Conservation (phyloP, 345 rosid species). For the Euphorbia lathyris region DNA sequence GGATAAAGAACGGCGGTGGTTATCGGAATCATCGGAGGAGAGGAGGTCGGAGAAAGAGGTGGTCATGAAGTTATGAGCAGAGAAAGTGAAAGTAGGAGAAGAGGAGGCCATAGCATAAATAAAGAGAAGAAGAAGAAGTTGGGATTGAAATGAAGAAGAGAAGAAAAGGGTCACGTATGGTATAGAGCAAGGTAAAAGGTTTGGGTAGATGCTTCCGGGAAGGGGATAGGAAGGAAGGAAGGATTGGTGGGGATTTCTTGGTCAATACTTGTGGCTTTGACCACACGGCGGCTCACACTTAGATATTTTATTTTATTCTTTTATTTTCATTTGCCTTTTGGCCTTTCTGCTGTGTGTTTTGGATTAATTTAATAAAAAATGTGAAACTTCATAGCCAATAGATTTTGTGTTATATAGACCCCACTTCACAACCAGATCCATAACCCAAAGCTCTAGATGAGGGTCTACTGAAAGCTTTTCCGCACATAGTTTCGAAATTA, state of each 20-base stretch:
- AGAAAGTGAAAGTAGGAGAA: slow-evolving; percentile 36
- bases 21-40: slow-evolving; percentile 25
- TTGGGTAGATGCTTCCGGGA: background rate
- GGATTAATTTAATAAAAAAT: too few relatives aligned
- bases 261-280: slow-evolving; percentile 16
- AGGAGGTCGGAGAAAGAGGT: slow-evolving; percentile 60
- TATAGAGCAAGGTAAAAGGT: slow-evolving; percentile 1
- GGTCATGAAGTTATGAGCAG: slow-evolving; percentile 34
- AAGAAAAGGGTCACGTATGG: background rate
- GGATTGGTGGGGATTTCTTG: background rate
- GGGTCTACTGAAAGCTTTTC: too few relatives aligned
- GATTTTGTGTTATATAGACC: too few relatives aligned
- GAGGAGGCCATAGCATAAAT: slow-evolving; percentile 39
- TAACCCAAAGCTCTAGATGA: too few relatives aligned
- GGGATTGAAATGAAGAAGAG: background rate
- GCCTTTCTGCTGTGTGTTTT: background rate
- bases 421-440: too few relatives aligned
- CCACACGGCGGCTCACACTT: slow-evolving; percentile 12
- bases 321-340: background rate
- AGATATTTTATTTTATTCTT: background rate
- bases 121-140: background rate
- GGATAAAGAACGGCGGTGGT: slow-evolving; percentile 22
- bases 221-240: background rate
- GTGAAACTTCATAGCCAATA: too few relatives aligned
- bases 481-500: too few relatives aligned